Conservation (phyloP, 1,139 yeast genomes). For the Magnusiomyces paraingens region DNA sequence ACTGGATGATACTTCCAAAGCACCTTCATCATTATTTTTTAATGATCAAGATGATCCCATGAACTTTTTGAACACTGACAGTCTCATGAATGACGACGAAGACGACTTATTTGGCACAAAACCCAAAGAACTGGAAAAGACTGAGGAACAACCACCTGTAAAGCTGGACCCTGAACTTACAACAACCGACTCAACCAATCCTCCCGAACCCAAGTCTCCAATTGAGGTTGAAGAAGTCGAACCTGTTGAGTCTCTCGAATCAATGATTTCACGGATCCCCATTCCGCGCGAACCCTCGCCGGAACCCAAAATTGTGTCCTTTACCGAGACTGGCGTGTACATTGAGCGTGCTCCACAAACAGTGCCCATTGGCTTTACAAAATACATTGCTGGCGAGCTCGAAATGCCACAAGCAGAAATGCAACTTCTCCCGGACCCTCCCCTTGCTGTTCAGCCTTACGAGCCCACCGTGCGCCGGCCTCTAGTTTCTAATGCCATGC, state of each 20-base stretch:
- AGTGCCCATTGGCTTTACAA: constrained; percentile 14
- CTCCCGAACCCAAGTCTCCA: too few relatives aligned
- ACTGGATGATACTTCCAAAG: too few relatives aligned
- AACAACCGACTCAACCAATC: too few relatives aligned
- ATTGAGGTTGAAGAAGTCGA: background rate
- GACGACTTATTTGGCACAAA: constrained; percentile 1
- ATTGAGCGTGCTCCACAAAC: constrained; percentile 9
- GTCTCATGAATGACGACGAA: background rate
- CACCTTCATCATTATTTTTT: background rate
- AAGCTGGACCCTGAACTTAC: too few relatives aligned
- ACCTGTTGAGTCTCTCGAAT: constrained; percentile 6
- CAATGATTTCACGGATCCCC: constrained; percentile 5
- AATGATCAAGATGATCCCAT: background rate
- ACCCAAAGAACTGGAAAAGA: background rate
- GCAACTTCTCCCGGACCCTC: constrained; percentile 23
- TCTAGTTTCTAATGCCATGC: background rate
- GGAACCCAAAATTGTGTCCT: constrained; percentile 9
- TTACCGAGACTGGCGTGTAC: constrained; percentile 11
- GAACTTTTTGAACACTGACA: constrained; percentile 5
- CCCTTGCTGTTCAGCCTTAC: constrained; percentile 7
- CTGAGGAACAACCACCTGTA: too few relatives aligned
- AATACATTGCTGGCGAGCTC: constrained; percentile 24
- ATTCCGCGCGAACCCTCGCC: constrained; percentile 18
- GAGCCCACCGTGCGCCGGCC: constrained; percentile 2
- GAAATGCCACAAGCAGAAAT: constrained; percentile 21